Conservation (phyloP, 2,329 filamentous ascomycete species). For the Aspergillus sp. region DNA sequence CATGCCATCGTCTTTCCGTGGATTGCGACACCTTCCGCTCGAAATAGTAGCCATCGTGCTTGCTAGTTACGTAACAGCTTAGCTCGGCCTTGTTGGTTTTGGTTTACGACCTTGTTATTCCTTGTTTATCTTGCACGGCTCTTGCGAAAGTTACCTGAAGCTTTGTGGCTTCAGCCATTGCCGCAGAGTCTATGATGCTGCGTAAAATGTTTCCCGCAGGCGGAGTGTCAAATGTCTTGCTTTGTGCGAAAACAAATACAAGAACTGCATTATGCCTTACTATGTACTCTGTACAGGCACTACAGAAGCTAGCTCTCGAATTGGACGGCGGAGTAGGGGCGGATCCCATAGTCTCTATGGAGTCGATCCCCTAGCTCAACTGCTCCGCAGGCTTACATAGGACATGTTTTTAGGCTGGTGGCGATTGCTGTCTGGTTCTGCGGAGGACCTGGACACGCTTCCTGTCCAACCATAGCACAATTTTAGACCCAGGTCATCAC, state of each 20-base stretch:
- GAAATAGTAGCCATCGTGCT: neutral
- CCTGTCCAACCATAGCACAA: neutral
- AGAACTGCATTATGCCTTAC: neutral
- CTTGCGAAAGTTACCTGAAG: neutral
- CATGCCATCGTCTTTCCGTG: neutral
- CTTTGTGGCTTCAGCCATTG: neutral
- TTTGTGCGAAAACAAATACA: neutral
- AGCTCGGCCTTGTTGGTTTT: neutral
- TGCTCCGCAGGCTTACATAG: neutral
- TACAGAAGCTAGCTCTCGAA: neutral
- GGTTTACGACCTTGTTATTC: neutral
- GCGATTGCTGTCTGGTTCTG: neutral
- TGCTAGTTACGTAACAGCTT: neutral
- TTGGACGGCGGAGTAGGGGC: neutral
- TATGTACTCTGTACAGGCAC: neutral
- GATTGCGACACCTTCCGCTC: neutral
- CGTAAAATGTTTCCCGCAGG: no score
- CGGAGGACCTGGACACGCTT: neutral
- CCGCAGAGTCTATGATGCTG: neutral
- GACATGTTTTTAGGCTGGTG: neutral
- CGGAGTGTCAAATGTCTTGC: neutral
- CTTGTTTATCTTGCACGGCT: neutral
- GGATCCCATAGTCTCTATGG: neutral
- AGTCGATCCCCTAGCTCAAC: neutral
- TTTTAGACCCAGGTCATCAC: neutral